Evolutionary conservation across 129 eudicot genomes (phyloP), one percentile per base, ranked within the genome.

Genomic region (Dittrichia graveolens): DNA sequence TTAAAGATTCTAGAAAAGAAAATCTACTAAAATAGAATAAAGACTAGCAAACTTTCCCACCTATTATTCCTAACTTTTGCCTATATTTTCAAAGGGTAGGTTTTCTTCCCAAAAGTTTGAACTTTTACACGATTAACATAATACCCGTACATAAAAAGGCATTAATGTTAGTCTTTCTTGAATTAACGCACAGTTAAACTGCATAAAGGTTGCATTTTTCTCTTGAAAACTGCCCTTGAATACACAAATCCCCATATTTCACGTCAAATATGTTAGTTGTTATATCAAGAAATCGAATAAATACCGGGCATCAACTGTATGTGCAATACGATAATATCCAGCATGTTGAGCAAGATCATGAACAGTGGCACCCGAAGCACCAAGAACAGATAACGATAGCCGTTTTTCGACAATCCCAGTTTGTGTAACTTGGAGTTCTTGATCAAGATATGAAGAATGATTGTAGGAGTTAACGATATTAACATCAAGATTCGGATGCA

Each of bases 291-390:
- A 49, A 57, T 11, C 13, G 15, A 56, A 19, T 4, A 52, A 60
- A 14, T 61, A 94, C 99, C 91, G 86, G 57, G 96, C 99, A 71
- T 69, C 96, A 75, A 85, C 86, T 7, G 93, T 77, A 62, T 85
- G 86, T 52, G 81, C 84, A 68, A 94, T 93, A 18, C 81, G 78
- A 78, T 65, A 94, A 66, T 86, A 94, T 18, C 97, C 98, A 7
- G 97, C 98, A 86, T 94, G 93, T 65, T 90, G 97, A 49, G 95
- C 94, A 62, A 90, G 85, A 65, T 88, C 86, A 8, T 81, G 75
- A 47, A 83, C 84, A 3, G 84, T 35, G 35, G 92, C 79, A 42
- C 83, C 89, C 2, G 96, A 72, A 47, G 75, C 65, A 57, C 88
- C 85, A 15, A 85, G 69, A 63, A 65, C 61, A 1, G 89, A 68